phyloP scores from a whole-genome alignment of 2,329 filamentous ascomycete genomes.

The Colletotrichum sp. region DNA sequence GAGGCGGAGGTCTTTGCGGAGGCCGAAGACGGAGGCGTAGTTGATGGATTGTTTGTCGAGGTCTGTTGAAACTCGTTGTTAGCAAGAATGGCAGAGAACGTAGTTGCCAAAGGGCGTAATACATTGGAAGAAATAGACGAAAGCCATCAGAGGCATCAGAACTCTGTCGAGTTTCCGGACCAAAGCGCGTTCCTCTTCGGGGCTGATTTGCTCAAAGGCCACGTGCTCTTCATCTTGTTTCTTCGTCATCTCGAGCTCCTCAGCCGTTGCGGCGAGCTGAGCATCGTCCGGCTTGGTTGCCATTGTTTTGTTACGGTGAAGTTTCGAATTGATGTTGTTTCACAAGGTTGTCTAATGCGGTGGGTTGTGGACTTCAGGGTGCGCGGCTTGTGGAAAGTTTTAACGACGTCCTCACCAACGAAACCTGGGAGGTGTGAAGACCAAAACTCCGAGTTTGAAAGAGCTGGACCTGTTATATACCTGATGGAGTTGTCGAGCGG shows the following conservation, averaged over 20 bases:
- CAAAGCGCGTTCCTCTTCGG: neutral
- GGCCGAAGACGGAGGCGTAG: conserved; percentile 12
- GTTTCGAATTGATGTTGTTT: rapidly evolving
- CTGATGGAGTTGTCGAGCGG: neutral
- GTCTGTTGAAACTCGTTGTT: neutral
- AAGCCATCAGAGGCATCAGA: conserved; percentile 20
- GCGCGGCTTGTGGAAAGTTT: rapidly evolving
- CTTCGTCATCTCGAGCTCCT: conserved; percentile 2
- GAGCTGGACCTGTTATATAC: neutral
- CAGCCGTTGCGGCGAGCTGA: neutral
- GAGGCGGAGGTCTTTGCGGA: conserved; percentile 8
- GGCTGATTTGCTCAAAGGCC: neutral
- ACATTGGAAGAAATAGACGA: conserved; percentile 26
- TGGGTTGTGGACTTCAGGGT: neutral
- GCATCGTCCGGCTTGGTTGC: neutral
- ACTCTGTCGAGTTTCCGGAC: conserved; percentile 20
- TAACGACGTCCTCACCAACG: neutral
- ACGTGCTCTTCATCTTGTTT: neutral
- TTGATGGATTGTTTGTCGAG: conserved; percentile 22
- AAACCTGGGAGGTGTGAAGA: neutral
- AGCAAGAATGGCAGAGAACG: neutral
- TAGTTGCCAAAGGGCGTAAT: neutral
- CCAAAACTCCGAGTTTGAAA: rapidly evolving
- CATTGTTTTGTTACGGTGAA: neutral
- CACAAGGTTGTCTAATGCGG: rapidly evolving